Conservation (phyloP, 2,329 filamentous ascomycete genomes). For the Ramularia collo-cygni region DNA sequence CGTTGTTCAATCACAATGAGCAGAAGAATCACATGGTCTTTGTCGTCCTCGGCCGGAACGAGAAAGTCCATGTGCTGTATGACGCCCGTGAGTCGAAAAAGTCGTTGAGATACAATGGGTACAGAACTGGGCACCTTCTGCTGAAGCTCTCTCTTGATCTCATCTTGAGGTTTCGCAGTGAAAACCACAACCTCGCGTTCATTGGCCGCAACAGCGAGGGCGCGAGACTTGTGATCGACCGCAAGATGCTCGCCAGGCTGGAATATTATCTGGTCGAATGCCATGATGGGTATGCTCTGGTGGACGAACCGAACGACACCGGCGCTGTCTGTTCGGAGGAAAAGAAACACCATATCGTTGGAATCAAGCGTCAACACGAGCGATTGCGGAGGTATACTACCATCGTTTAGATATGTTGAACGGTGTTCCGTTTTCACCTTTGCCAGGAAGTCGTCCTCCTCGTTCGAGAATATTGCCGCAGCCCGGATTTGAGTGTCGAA, state of each 20-base stretch:
- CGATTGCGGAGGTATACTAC: conserved; percentile 61
- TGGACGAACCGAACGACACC: conserved; percentile 54
- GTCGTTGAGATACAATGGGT: conserved; percentile 53
- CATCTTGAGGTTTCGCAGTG: conserved; percentile 53
- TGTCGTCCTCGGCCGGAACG: conserved; percentile 59
- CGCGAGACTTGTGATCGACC: conserved; percentile 64
- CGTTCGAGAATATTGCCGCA: conserved; percentile 62
- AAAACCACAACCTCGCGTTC: conserved; percentile 66
- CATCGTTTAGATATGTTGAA: conserved; percentile 3
- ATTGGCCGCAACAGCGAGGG: conserved; percentile 62
- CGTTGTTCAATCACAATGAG: conserved; percentile 47
- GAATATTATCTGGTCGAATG: conserved; percentile 44
- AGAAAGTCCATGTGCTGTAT: conserved; percentile 86
- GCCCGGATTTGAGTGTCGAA: conserved; percentile 74
- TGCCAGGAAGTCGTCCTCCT: conserved; percentile 20
- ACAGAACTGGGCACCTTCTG: conserved; percentile 39
- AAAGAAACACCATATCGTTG: conserved; percentile 70
- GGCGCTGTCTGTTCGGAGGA: conserved; percentile 45
- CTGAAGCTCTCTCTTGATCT: conserved; percentile 47
- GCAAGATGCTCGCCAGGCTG: conserved; percentile 61
- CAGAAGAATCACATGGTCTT: conserved; percentile 68
- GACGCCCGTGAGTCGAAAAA: conserved; percentile 53
- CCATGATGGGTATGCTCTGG: conserved; percentile 53
- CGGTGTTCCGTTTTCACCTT: conserved; percentile 22
- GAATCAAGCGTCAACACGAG: conserved; percentile 69